phyloP scores from a whole-genome alignment of 164 flowering plant genomes.

The Sextonia rubra region DNA sequence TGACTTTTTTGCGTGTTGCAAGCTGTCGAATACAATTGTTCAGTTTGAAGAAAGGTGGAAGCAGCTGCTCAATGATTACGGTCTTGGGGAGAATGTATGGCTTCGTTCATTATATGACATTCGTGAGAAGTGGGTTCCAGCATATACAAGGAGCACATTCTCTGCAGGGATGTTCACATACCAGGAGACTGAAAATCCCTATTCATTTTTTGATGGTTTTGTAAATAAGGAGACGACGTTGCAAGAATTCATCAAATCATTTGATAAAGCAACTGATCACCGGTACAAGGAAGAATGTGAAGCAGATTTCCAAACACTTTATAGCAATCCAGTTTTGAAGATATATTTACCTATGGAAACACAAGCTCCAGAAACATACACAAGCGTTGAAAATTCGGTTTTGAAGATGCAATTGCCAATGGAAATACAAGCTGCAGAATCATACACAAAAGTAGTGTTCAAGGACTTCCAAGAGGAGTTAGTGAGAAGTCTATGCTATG shows the following conservation, averaged over 20 bases:
- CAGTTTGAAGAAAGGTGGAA: conserved; percentile 14
- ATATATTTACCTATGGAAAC: conserved; percentile 1
- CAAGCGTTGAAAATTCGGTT: conserved; percentile 1
- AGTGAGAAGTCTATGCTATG: background rate
- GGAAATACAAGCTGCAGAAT: conserved; percentile 44
- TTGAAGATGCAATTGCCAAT: conserved; percentile 26
- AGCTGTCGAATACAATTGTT: background rate
- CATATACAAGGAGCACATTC: background rate
- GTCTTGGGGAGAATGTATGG: conserved; percentile 4
- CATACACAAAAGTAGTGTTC: conserved; percentile 19
- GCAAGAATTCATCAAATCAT: conserved; percentile 1
- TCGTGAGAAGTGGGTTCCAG: conserved; percentile 8
- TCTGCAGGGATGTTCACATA: conserved; percentile 7
- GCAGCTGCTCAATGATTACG: conserved; percentile 6
- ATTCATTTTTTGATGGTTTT: conserved; percentile 7
- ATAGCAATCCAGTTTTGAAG: conserved; percentile 5
- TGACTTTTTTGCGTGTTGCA: conserved; percentile 5
- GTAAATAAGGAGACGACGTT: background rate
- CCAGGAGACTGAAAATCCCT: background rate
- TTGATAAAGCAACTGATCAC: conserved; percentile 4
- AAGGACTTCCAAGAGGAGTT: conserved; percentile 8
- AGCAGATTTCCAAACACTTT: conserved; percentile 7
- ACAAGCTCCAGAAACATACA: conserved; percentile 2
- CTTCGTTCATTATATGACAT: conserved; percentile 4
- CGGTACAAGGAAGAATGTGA: conserved; percentile 7